Base-by-base conservation (phyloP, 306 rosid species). In the Medicago ruthenica region DNA sequence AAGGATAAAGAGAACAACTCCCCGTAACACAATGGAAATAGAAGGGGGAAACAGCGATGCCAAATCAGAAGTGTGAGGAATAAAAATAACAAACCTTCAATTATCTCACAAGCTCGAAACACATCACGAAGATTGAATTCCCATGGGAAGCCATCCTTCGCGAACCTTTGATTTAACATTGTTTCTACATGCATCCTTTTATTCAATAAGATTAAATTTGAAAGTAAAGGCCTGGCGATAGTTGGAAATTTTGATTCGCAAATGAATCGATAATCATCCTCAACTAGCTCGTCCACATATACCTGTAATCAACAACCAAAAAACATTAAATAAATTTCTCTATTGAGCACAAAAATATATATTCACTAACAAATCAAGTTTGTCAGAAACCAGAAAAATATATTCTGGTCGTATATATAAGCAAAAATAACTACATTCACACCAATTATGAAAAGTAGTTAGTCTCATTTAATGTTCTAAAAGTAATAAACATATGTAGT, bases 111-210 rank as follows among this genome's bases (percentile, higher is more conserved):
- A 2, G 89, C 92, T 70, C 98, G 95, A 81, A 94, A 66, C 54
- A 94, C 89, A 85, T 94, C 98, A 58, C 98, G 93, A 42, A 94
- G 92, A 85, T 92, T 94, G 63, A 94, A 94, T 83, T 94, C 98
- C 98, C 98, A 94, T 16, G 98, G 97, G 15, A 92, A 87, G 31
- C 98, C 98, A 59, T 87, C 93, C 84, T 85, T 90, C 45, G 93
- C 95, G 84, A 94, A 94, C 69, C 84, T 92, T 71, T 74, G 84
- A 84, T 90, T 53, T 76, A 88, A 1, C 88, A 89, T 88, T 53
- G 86, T 88, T 9, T 92, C 97, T 76, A 90, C 97, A 61, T 88
- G 87, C 90, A 94, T 83, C 73, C 87, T 84, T 81, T 79, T 90
- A 79, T 94, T 94, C 60, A 94, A 94, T 70, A 76, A 69, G 75